Evolutionary conservation across 1,139 yeast genomes (phyloP).

Genomic region (Meyerozyma carpophila): DNA sequence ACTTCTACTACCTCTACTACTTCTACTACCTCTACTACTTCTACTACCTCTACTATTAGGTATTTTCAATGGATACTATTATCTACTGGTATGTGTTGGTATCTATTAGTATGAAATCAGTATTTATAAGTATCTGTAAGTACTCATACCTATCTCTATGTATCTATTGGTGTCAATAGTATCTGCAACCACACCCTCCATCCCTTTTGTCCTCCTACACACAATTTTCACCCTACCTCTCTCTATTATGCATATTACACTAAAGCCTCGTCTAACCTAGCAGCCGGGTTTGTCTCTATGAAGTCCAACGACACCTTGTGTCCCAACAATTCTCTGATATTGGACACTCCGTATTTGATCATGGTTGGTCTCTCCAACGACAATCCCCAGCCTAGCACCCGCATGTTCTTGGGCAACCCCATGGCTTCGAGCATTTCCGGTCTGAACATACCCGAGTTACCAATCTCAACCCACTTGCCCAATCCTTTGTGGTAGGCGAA

Average conservation of each 20-base stretch:
- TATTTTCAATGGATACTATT: too few species aligned
- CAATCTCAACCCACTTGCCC: constrained; percentile 97
- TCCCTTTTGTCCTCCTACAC: too few species aligned
- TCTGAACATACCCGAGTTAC: constrained; percentile 99
- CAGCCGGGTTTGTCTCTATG: constrained; percentile 95
- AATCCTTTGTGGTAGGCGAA: constrained; percentile 95
- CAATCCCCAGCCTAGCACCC: constrained; percentile 97
- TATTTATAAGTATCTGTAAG: too few species aligned
- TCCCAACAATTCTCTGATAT: constrained; percentile 91
- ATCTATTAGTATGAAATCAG: too few species aligned
- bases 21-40: too few species aligned
- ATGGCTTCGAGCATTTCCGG: constrained; percentile 98
- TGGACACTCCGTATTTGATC: constrained; percentile 95
- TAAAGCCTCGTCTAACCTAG: constrained; percentile 72
- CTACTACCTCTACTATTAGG: too few species aligned
- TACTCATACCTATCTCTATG: too few species aligned
- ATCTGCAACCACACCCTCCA: too few species aligned
- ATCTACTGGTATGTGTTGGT: too few species aligned
- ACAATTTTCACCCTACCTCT: too few species aligned
- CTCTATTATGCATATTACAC: constrained; percentile 13
- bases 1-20: too few species aligned
- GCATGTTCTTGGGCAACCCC: constrained; percentile 92
- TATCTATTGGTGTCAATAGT: too few species aligned
- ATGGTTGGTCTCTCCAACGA: constrained; percentile 97
- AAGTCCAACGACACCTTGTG: constrained; percentile 92